phyloP scores from a whole-genome alignment of 345 rosid species.

The Raphanus raphanistrum region DNA sequence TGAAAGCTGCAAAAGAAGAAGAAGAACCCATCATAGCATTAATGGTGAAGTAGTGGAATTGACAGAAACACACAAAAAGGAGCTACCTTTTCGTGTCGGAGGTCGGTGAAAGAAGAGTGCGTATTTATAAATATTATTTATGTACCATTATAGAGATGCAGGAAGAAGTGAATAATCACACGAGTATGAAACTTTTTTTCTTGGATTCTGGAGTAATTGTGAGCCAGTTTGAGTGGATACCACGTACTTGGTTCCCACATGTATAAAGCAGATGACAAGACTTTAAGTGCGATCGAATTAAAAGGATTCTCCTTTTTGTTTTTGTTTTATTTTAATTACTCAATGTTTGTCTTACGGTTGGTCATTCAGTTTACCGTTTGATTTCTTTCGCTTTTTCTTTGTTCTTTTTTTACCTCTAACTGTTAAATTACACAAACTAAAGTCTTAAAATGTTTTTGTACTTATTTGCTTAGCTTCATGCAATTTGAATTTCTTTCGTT shows the following conservation, averaged over 20 bases:
- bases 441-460: neutral
- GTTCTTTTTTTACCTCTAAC: neutral
- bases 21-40: conserved; percentile 35
- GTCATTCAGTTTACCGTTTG: neutral
- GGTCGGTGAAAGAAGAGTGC: conserved; percentile 39
- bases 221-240: conserved; percentile 26
- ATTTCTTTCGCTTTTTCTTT: neutral
- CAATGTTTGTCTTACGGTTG: neutral
- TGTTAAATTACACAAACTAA: neutral
- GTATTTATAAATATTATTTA: conserved; percentile 24
- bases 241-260: conserved; percentile 32
- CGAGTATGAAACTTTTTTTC: conserved; percentile 8
- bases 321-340: neutral
- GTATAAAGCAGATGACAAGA: conserved; percentile 17
- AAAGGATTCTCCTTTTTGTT: conserved; percentile 17
- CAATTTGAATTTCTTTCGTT: neutral
- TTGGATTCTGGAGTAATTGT: conserved; percentile 17
- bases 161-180: conserved; percentile 17
- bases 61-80: conserved; percentile 26
- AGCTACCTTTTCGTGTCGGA: conserved; percentile 37
- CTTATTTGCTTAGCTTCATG: neutral
- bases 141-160: conserved; percentile 4
- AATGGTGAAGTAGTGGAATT: conserved; percentile 34
- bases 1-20: conserved; percentile 33
- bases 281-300: conserved; percentile 26